A percentile compares a stretch with the other conserved stretches of the same genome.
phyloP scores from a whole-genome alignment of 345 rosid genomes.

The Eucalyptus shirleyi region DNA sequence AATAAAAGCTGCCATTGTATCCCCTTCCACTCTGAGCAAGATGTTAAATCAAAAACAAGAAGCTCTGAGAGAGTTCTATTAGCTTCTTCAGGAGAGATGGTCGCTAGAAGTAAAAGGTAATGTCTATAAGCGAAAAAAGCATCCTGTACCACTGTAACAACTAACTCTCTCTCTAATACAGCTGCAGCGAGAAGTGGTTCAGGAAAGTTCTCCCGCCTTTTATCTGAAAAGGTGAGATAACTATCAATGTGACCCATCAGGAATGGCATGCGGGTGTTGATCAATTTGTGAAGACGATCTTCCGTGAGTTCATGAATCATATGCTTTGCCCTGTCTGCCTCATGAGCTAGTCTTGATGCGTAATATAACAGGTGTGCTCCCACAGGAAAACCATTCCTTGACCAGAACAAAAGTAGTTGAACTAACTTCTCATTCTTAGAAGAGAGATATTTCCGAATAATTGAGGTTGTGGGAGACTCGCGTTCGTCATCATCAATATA shows the following conservation, averaged over 20 bases:
- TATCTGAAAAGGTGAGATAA: slow-evolving; percentile 13
- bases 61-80: slow-evolving; percentile 10
- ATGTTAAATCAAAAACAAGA: slow-evolving; percentile 10
- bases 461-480: slow-evolving; percentile 19
- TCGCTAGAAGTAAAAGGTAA: slow-evolving; percentile 10
- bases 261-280: slow-evolving; percentile 4
- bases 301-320: slow-evolving; percentile 2
- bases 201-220: not conserved
- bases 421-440: slow-evolving; percentile 14
- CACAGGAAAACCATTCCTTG: slow-evolving; percentile 17
- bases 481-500: slow-evolving; percentile 10
- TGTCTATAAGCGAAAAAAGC: slow-evolving; percentile 29
- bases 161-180: slow-evolving; percentile 5
- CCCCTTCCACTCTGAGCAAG: slow-evolving; percentile 21
- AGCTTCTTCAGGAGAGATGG: slow-evolving; percentile 1
- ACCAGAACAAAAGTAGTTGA: slow-evolving; percentile 31
- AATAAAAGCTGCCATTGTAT: slow-evolving; percentile 7
- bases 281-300: not conserved
- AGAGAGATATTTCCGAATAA: slow-evolving; percentile 17
- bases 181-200: not conserved
- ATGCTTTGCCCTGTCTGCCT: slow-evolving; percentile 11
- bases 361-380: slow-evolving; percentile 31
- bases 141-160: slow-evolving; percentile 14
- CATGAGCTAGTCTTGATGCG: slow-evolving; percentile 28
- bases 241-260: slow-evolving; percentile 25